Evolutionary conservation across 352 stramenopile genomes (phyloP).

Genomic region (Phytopythium sindhum): DNA sequence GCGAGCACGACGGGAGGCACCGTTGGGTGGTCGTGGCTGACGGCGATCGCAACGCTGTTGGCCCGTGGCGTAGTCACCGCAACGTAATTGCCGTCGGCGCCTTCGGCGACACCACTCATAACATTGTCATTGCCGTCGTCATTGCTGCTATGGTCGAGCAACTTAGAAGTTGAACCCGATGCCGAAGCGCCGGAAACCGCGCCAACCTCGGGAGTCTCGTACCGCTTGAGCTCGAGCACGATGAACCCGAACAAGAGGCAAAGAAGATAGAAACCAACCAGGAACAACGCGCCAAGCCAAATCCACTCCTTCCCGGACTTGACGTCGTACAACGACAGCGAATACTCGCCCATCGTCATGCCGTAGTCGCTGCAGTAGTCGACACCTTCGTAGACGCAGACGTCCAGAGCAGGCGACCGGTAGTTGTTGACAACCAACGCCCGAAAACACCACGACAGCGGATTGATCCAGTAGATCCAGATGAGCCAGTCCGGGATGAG

Average conservation of each 20-base stretch:
- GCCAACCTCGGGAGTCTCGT: background rate
- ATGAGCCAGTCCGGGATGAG: conserved; percentile 14
- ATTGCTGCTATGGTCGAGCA: no score
- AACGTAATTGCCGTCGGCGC: background rate
- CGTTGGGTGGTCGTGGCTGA: background rate
- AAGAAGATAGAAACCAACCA: conserved; percentile 1
- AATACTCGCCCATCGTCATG: conserved; percentile 7
- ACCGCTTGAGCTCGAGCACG: conserved; percentile 4
- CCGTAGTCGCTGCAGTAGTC: conserved; percentile 12
- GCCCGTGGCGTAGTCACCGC: background rate
- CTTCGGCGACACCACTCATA: background rate
- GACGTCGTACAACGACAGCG: conserved; percentile 4
- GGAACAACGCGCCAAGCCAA: background rate
- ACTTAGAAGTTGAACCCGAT: background rate
- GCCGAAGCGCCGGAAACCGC: background rate
- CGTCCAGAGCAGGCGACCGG: conserved; percentile 7
- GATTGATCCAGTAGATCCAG: conserved; percentile 20
- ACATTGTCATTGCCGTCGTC: no score
- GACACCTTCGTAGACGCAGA: conserved; percentile 11
- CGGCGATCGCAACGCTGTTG: background rate
- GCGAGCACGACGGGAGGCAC: conserved; percentile 3
- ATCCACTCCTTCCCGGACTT: conserved; percentile 1
- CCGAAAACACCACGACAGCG: conserved; percentile 13
- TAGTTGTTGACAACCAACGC: conserved; percentile 14
- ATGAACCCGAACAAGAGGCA: conserved; percentile 1